These are phyloP conservation scores for Salix arbutifolia DNA, from an alignment of 345 rosid genomes.

Conservation along the genomic window DNA sequence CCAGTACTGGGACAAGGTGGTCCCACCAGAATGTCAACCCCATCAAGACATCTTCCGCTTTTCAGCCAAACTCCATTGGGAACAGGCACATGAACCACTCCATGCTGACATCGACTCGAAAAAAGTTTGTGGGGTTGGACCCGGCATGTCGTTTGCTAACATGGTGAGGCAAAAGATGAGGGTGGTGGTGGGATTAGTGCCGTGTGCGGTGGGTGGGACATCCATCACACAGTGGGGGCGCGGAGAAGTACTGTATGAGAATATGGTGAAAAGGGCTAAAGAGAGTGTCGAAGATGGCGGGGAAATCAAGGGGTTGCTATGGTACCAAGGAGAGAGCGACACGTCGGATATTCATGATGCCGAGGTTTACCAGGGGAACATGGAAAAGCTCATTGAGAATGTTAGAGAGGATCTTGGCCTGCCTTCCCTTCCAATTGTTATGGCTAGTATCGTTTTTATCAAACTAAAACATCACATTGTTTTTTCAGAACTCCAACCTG, in stretches of 20 bases:
- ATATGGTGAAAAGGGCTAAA: conserved; percentile 60
- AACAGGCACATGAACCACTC: conserved; percentile 69
- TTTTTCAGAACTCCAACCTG: too few relatives aligned
- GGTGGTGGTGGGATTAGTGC: conserved; percentile 52
- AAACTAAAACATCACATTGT: background rate
- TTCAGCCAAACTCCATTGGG: conserved; percentile 60
- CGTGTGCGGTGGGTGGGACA: conserved; percentile 88
- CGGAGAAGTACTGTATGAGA: conserved; percentile 58
- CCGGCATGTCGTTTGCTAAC: conserved; percentile 87
- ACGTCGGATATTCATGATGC: conserved; percentile 49
- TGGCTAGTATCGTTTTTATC: conserved; percentile 30
- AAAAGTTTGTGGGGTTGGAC: conserved; percentile 77
- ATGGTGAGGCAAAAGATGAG: conserved; percentile 28
- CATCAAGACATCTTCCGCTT: conserved; percentile 59
- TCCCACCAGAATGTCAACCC: conserved; percentile 65
- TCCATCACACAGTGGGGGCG: conserved; percentile 84
- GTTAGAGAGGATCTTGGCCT: conserved; percentile 61
- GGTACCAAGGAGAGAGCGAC: conserved; percentile 98
- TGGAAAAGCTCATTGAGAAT: conserved; percentile 50
- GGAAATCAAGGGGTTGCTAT: conserved; percentile 65
- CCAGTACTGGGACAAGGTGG: conserved; percentile 61
- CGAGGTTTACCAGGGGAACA: conserved; percentile 49
- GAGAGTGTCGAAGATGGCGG: conserved; percentile 58
- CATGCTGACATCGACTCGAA: conserved; percentile 66
- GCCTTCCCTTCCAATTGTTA: conserved; percentile 74